These are phyloP conservation scores for Nakazawaea laoshanensis DNA, from an alignment of 805 yeast species.

Conservation along the genomic window DNA sequence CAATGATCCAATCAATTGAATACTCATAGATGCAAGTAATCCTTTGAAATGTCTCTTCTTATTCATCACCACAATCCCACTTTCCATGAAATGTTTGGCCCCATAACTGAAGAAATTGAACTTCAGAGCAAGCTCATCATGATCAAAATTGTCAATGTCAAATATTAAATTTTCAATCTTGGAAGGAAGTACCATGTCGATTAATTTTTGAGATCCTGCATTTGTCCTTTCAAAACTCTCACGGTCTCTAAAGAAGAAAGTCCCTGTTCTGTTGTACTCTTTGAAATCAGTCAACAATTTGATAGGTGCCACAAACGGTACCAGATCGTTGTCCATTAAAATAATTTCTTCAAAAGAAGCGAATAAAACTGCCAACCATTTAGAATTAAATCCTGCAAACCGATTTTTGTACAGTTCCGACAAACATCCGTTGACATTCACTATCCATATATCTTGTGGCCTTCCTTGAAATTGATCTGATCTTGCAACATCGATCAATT, in stretches of 20 bases:
- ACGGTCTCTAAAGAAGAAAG: slow-evolving; percentile 44
- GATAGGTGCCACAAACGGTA: slow-evolving; percentile 27
- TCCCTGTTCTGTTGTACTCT: slow-evolving; percentile 26
- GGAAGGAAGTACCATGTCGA: slow-evolving; percentile 37
- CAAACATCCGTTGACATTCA: slow-evolving; percentile 22
- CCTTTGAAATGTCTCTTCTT: slow-evolving; percentile 41
- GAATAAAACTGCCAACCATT: slow-evolving; percentile 50
- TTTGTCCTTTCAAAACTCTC: slow-evolving; percentile 19
- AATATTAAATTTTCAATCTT: slow-evolving; percentile 31
- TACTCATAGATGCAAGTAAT: slow-evolving; percentile 30
- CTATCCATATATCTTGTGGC: slow-evolving; percentile 21
- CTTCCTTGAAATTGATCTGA: slow-evolving; percentile 19
- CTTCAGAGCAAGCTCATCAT: slow-evolving; percentile 20
- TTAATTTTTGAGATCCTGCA: slow-evolving; percentile 31
- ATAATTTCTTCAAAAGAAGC: slow-evolving; percentile 50
- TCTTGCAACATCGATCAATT: slow-evolving; percentile 27
- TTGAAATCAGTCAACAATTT: slow-evolving; percentile 25
- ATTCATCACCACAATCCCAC: slow-evolving; percentile 40
- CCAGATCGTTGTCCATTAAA: slow-evolving; percentile 45
- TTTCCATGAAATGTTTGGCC: slow-evolving; percentile 37
- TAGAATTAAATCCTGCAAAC: slow-evolving; percentile 26
- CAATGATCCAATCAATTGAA: slow-evolving; percentile 33
- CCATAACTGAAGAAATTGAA: slow-evolving; percentile 30
- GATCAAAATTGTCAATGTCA: slow-evolving; percentile 25
- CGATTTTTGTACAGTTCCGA: slow-evolving; percentile 15